A percentile compares a stretch with the other conserved stretches of the same genome.
Evolutionary conservation across 192 early-diverging fungal species (phyloP).

Genomic region (Diversispora epigaea): DNA sequence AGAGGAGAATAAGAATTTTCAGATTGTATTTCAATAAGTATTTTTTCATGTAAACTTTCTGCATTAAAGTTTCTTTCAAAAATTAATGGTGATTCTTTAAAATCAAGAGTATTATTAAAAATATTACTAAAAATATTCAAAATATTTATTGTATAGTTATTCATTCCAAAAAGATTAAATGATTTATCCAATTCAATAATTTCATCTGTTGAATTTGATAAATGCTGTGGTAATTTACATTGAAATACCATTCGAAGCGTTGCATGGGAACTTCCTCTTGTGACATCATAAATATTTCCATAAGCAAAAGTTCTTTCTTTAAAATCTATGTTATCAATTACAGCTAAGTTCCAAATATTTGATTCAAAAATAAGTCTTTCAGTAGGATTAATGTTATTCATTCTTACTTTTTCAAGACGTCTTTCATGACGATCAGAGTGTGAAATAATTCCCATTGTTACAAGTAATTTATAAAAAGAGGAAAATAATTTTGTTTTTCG

Average conservation of each 20-base stretch:
- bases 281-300: conserved; percentile 21
- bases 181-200: not conserved
- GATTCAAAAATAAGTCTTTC: not conserved
- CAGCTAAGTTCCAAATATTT: conserved; percentile 15
- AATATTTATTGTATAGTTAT: too few species aligned
- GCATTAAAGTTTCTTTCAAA: not conserved
- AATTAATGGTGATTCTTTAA: not conserved
- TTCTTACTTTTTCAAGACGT: not conserved
- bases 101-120: not conserved
- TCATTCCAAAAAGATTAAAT: too few species aligned
- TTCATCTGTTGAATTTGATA: not conserved
- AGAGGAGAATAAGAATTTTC: not conserved
- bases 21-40: not conserved
- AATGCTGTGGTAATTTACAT: not conserved
- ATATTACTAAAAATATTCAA: too few species aligned
- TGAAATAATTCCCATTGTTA: not conserved
- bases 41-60: not conserved
- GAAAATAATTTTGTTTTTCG: not conserved
- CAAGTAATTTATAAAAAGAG: not conserved
- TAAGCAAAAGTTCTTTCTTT: not conserved
- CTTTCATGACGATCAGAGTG: not conserved
- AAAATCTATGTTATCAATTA: conserved; percentile 26
- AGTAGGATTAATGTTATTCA: not conserved
- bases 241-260: conserved; percentile 6
- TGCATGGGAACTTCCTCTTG: not conserved